Conservation (phyloP, 352 stramenopile species). For the Phytophthora rubi region DNA sequence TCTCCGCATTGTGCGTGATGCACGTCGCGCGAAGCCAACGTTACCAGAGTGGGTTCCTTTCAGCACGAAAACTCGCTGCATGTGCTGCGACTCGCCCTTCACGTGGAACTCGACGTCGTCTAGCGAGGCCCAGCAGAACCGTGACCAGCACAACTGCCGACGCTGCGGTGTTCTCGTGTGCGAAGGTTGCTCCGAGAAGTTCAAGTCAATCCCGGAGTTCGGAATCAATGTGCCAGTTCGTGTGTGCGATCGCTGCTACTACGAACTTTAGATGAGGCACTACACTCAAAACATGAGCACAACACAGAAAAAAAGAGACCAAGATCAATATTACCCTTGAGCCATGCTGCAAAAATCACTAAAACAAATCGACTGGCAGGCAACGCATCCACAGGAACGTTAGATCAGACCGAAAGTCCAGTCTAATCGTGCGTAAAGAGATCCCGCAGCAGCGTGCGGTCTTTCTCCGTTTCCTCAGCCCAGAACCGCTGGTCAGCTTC, state of each 20-base stretch:
- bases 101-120: slow-evolving; percentile 92
- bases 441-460: slow-evolving; percentile 30
- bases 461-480: slow-evolving; percentile 24
- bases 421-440: slow-evolving; percentile 22
- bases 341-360: not conserved
- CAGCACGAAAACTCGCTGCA: slow-evolving; percentile 84
- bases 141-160: slow-evolving; percentile 91
- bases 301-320: slow-evolving; percentile 1
- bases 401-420: not conserved
- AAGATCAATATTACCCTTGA: not conserved
- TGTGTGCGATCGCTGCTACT: slow-evolving; percentile 89
- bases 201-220: slow-evolving; percentile 85
- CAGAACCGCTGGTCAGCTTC: slow-evolving; percentile 34
- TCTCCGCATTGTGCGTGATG: slow-evolving; percentile 79
- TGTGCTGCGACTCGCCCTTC: slow-evolving; percentile 89
- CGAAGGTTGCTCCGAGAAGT: slow-evolving; percentile 87
- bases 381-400: not conserved
- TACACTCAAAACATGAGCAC: not conserved
- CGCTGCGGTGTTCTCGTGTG: slow-evolving; percentile 83
- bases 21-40: slow-evolving; percentile 55
- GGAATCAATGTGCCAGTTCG: slow-evolving; percentile 87
- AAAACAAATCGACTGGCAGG: not conserved
- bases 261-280: slow-evolving; percentile 57
- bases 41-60: slow-evolving; percentile 81
- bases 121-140: slow-evolving; percentile 88